phyloP scores from a whole-genome alignment of 2,329 filamentous ascomycete species.

The Pestalotiopsis sp. region DNA sequence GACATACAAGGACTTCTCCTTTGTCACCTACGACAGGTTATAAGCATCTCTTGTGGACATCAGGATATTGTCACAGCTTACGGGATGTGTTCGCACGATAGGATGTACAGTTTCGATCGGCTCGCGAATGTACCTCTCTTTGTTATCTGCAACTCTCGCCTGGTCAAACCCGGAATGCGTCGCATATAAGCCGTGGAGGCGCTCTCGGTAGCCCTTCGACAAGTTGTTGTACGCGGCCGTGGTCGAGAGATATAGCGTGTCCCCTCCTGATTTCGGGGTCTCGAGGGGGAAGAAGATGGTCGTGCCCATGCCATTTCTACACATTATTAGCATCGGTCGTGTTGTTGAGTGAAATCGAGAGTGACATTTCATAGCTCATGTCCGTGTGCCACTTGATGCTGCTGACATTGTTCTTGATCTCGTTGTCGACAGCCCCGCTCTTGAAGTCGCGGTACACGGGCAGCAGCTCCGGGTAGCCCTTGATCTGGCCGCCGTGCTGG shows the following conservation, averaged over 20 bases:
- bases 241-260: conserved; percentile 19
- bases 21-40: conserved; percentile 11
- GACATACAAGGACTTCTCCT: conserved; percentile 15
- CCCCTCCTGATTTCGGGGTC: conserved; percentile 21
- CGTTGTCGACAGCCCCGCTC: conserved; percentile 21
- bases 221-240: conserved; percentile 23
- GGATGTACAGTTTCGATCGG: conserved; percentile 30
- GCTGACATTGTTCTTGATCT: conserved; percentile 25
- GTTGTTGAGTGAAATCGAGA: background rate
- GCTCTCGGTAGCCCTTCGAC: conserved; percentile 17
- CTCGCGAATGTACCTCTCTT: conserved; percentile 23
- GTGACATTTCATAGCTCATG: conserved; percentile 23
- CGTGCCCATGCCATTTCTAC: conserved; percentile 20
- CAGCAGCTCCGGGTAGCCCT: conserved; percentile 13
- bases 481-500: conserved; percentile 14
- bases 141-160: conserved; percentile 16
- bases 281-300: conserved; percentile 24
- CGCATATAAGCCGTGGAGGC: conserved; percentile 20
- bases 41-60: background rate
- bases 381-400: conserved; percentile 28
- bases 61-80: conserved; percentile 23
- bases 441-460: conserved; percentile 16
- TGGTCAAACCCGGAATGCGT: conserved; percentile 21
- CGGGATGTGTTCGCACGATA: conserved; percentile 29
- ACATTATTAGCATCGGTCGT: background rate